Evolutionary conservation across 768 basidiomycete species (phyloP).

Genomic region (Russula brevipes): DNA sequence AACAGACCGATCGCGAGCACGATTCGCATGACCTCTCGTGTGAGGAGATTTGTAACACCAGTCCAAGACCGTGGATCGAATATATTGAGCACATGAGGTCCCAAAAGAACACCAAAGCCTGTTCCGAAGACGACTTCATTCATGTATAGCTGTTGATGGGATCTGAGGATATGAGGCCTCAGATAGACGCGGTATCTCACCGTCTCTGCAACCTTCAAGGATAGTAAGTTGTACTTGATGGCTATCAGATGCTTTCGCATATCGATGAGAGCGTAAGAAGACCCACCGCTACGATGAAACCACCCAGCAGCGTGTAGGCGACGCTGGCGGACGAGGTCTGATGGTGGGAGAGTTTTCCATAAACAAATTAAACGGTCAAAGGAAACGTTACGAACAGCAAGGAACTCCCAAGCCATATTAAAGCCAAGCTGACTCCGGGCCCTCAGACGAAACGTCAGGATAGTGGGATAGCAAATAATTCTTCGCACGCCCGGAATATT

Average conservation of each 20-base stretch:
- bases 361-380: constrained; percentile 6
- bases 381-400: constrained; percentile 24
- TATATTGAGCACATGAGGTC: constrained; percentile 64
- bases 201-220: constrained; percentile 77
- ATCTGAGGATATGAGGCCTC: not conserved
- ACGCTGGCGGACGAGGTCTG: constrained; percentile 51
- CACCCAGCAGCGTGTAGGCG: constrained; percentile 61
- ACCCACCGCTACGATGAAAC: constrained; percentile 46
- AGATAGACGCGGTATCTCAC: constrained; percentile 34
- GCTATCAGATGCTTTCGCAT: not conserved
- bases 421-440: no score
- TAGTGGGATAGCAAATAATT: no score
- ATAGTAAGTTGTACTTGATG: constrained; percentile 76
- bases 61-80: constrained; percentile 81
- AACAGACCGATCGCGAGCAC: constrained; percentile 91
- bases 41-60: constrained; percentile 49
- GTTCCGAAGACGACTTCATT: constrained; percentile 95
- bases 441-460: no score
- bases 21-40: constrained; percentile 80
- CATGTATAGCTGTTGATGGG: constrained; percentile 57
- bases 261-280: not conserved
- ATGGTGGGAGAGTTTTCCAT: constrained; percentile 27
- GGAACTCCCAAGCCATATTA: constrained; percentile 17
- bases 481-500: no score
- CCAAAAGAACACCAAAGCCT: constrained; percentile 56